These are phyloP conservation scores for Syzygium oleosum DNA, from an alignment of 345 rosid genomes.

Conservation along the genomic window DNA sequence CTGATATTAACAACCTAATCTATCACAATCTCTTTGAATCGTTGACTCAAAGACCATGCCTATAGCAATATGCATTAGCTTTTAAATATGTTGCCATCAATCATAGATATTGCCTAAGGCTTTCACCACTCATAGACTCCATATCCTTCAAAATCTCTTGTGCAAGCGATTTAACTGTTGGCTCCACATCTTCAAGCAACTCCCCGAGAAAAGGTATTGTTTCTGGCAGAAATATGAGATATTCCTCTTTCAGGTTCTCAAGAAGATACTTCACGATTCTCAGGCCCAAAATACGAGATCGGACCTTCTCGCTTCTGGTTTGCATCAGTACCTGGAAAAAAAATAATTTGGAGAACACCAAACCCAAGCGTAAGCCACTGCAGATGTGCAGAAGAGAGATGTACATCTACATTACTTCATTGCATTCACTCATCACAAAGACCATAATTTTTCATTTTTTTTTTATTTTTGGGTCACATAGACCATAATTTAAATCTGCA, in stretches of 20 bases:
- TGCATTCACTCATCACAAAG: neutral
- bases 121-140: constrained; percentile 91
- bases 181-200: constrained; percentile 75
- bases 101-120: constrained; percentile 57
- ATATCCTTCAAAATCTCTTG: constrained; percentile 79
- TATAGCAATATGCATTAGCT: neutral
- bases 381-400: neutral
- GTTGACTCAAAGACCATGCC: neutral
- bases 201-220: constrained; percentile 90
- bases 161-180: constrained; percentile 69
- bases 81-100: neutral
- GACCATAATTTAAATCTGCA: neutral
- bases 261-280: constrained; percentile 62
- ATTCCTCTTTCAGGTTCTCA: constrained; percentile 83
- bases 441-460: neutral
- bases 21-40: neutral
- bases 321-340: constrained; percentile 72
- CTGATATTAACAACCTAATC: neutral
- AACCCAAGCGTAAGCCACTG: neutral
- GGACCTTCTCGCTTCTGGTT: constrained; percentile 78
- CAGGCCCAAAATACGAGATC: constrained; percentile 67
- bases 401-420: neutral
- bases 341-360: neutral
- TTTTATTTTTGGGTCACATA: neutral
- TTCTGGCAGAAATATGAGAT: constrained; percentile 65